Evolutionary conservation across 2,329 filamentous ascomycete genomes (phyloP).

Genomic region (Raffaelea arxii): DNA sequence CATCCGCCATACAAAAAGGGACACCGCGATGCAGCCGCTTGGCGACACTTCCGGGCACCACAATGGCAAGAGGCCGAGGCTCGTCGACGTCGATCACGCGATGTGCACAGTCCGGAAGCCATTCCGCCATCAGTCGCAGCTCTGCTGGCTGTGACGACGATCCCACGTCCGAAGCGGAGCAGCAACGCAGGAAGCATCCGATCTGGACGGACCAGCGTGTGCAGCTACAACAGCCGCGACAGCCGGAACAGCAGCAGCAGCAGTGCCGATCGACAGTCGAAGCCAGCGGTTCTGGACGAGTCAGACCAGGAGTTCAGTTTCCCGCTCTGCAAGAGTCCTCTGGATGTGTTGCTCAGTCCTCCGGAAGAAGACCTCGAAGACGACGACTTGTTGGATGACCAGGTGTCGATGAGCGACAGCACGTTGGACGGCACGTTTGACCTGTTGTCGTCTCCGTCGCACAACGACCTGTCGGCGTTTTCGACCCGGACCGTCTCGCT

Average conservation of each 20-base stretch:
- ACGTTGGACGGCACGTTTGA: too few relatives aligned
- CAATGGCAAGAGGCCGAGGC: slow-evolving; percentile 15
- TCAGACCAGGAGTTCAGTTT: slow-evolving; percentile 50
- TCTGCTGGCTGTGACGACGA: slow-evolving; percentile 51
- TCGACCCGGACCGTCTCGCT: slow-evolving; percentile 48
- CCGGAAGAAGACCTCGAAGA: slow-evolving; percentile 51
- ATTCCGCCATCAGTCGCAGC: slow-evolving; percentile 51
- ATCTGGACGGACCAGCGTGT: slow-evolving; percentile 15
- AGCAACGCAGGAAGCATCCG: slow-evolving; percentile 1
- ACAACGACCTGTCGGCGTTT: too few relatives aligned
- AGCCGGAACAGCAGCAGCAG: slow-evolving; percentile 37
- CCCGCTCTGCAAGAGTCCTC: slow-evolving; percentile 41
- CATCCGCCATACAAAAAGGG: slow-evolving; percentile 22
- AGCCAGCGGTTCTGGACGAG: too few relatives aligned
- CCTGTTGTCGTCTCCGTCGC: too few relatives aligned
- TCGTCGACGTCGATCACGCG: slow-evolving; percentile 12
- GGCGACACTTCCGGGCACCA: too few relatives aligned
- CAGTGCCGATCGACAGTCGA: slow-evolving; percentile 42
- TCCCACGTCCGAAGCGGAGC: slow-evolving; percentile 34
- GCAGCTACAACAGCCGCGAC: not conserved
- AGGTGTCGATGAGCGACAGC: slow-evolving; percentile 36
- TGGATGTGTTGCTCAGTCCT: slow-evolving; percentile 50
- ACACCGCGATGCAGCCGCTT: too few relatives aligned
- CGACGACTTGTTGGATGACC: slow-evolving; percentile 30
- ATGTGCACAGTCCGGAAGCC: slow-evolving; percentile 40